Base-by-base conservation (phyloP, 805 yeast genomes). In the Saturnispora kantuleensis region DNA sequence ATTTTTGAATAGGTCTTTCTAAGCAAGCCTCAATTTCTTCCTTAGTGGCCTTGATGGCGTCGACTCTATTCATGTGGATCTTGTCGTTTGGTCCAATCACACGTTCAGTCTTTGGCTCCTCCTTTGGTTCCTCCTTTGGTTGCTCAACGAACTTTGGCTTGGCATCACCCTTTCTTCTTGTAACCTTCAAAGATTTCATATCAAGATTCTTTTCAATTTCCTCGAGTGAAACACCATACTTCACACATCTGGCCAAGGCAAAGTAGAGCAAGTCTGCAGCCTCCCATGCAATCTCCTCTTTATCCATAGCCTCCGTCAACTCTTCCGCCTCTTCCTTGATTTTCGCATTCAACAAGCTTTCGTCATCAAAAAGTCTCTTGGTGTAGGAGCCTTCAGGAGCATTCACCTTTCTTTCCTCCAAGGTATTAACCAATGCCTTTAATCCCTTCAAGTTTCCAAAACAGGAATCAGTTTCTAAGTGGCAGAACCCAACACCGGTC, bases 311-410 rank as follows among this genome's bases (percentile, higher is more conserved):
- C 47, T 88, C 96, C 30, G 88, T 78, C 50, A 93, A 75, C 64
- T 93, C 98, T 57, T 90, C 97, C 37, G 96, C 94, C 65, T 93
- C 98, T 67, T 93, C 98, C 62, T 79, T 78, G 65, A 93, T 81
- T 70, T 93, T 86, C 21, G 97, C 96, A 46, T 73, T 69, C 53
- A 93, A 71, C 42, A 93, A 69, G 21, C 70, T 72, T 35, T 77
- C 78, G 64, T 93, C 97, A 42, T 76, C 72, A 57, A 90, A 88
- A 50, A 93, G 69, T 51, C 98, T 74, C 58, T 82, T 79, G 12
- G 98, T 90, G 68, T 93, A 93, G n/a, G 97, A 89, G 1, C 95
- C 96, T 51, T 72, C 85, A 15, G 96, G 96, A 2, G 97, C 94
- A 55, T 69, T 68, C 10, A 53, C 59, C 44, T 73, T 65, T 59